A percentile compares a stretch with the other conserved stretches of the same genome.
phyloP scores from a whole-genome alignment of 305 asterid genomes.

The Plantago rigida region DNA sequence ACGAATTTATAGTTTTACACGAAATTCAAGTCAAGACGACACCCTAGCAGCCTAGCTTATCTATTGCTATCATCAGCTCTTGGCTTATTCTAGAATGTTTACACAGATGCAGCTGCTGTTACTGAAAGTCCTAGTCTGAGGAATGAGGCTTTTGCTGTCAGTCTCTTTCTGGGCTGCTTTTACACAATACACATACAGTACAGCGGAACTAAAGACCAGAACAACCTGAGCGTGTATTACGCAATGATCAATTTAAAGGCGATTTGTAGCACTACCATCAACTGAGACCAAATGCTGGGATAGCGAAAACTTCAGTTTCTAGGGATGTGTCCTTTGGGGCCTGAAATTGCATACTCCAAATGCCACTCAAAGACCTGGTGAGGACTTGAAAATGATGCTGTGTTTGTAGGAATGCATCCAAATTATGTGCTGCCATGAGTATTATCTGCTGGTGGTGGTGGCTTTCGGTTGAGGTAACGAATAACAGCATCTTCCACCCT shows the following conservation, averaged over 20 bases:
- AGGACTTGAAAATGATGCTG: constrained; percentile 3
- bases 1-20: neutral
- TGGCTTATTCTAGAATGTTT: constrained; percentile 3
- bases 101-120: constrained; percentile 2
- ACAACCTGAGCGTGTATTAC: constrained; percentile 10
- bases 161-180: constrained; percentile 22
- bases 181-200: constrained; percentile 30
- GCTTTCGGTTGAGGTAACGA: constrained; percentile 79
- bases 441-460: constrained; percentile 31
- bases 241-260: constrained; percentile 22
- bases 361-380: neutral
- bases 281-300: constrained; percentile 13
- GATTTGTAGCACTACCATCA: constrained; percentile 13
- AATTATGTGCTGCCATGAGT: constrained; percentile 54
- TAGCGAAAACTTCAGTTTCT: constrained; percentile 16
- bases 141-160: neutral
- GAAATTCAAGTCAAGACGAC: neutral
- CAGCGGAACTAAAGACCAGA: constrained; percentile 12
- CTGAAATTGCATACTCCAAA: constrained; percentile 25
- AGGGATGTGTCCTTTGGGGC: constrained; percentile 4
- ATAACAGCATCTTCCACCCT: constrained; percentile 98
- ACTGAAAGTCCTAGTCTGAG: neutral
- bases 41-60: neutral
- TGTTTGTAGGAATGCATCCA: neutral
- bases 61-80: constrained; percentile 1